Evolutionary conservation across 257 asterid genomes (phyloP), one percentile per base, ranked within the genome.

Genomic region (Ophiorrhiza pumila): DNA sequence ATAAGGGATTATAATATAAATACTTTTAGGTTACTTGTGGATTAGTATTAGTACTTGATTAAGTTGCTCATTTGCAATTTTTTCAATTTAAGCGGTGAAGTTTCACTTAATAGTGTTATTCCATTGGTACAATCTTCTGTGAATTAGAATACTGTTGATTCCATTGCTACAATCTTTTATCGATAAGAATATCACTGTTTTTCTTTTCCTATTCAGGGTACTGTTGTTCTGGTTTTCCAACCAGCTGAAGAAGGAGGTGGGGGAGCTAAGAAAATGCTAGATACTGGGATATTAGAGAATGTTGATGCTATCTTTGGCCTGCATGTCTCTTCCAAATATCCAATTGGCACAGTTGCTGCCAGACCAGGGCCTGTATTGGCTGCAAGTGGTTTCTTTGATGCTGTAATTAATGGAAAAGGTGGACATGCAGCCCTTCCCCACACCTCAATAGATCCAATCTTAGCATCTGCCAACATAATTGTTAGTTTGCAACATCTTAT

Each of bases 231-330:
- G 80, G 88, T 90, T 79, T 90, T 90, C 75, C 94, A 90, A 84
- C 96, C 96, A 17, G 94, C 96, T 18, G 96, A 88, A 78, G 94
- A 90, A 68, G 94, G 89, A 25, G 83, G 88, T 7, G 94, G 92
- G 27, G 94, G 96, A 56, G 96, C 96, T 46, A 86, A 88, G 82
- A 78, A 68, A 75, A 88, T 90, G 92, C 57, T 70, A 43, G 89
- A 90, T 37, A 82, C 83, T 34, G 88, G 94, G 72, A 75, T 83
- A 64, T 42, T 90, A 25, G 85, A 82, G 53, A 79, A 79, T 12
- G 83, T 87, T 59, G 88, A 85, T 50, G 94, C 96, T 72, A 90
- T 90, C 34, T 88, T 90, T 27, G 94, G 83, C 10, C 76, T 88
- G 75, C 96, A 90, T 32, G 73, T 85, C 43, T 76, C 86, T 23